Evolutionary conservation across 257 asterid genomes (phyloP), one percentile per base, ranked within the genome.

Genomic region (Primulina eburnea): DNA sequence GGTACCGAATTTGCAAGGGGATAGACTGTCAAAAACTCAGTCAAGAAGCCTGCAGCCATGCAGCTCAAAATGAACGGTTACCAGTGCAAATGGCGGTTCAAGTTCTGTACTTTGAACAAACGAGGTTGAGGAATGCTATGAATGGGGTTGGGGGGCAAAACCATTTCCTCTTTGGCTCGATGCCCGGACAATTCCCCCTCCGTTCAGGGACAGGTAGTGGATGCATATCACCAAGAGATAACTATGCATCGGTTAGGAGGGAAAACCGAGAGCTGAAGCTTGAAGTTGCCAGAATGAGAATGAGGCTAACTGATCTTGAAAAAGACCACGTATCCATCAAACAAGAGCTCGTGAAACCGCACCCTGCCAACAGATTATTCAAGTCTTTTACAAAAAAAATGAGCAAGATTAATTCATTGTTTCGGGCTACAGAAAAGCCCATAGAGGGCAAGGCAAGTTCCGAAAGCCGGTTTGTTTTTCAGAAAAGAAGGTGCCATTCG

Each of bases 11-110:
- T 20, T 90, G 97, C 88, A 93, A 93, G 64, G 82, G 92, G 5
- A 90, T 93, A 1, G 94, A 93, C 79, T 84, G 90, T 68, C 99
- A 90, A 71, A 93, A 90, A 64, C 84, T 93, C 4, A 86, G 96
- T 0, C 95, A 93, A 80, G 99, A 93, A 76, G 99, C 97, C 12
- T 93, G 99, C 90, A 93, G 96, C 87, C 99, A 93, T 24, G 99
- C 99, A 5, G 96, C 99, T 29, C 99, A 93, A 74, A 93, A 93
- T 68, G 99, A 93, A 71, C 80, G 97, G 2, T 77, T 93, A 1
- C 99, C 99, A 0, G 97, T 93, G 11, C 98, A 93, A 60, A 93
- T 89, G 97, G 96, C 97, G 0, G 96, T 93, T 37, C 99, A 93
- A 71, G 99, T 93, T 8, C 86, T 93, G 17, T 93, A 93, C 88